A percentile compares a stretch with the other conserved stretches of the same genome.
Evolutionary conservation across 495 filamentous ascomycete genomes (phyloP).

Genomic region (Alectoria sarmentosa): DNA sequence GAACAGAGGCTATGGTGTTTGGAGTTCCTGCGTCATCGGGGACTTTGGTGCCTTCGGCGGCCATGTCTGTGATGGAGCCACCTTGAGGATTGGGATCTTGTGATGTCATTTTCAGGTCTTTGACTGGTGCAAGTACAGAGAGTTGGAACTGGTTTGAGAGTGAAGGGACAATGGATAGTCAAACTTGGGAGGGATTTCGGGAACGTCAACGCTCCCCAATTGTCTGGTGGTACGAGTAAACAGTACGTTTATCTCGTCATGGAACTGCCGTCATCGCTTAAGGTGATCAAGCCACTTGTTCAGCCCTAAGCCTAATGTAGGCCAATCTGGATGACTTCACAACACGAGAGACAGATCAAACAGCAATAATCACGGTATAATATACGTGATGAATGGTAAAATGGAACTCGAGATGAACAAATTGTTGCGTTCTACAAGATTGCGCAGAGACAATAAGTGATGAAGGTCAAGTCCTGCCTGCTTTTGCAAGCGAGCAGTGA

Average conservation of each 20-base stretch:
- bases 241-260: no score
- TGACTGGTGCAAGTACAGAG: neutral
- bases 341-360: neutral
- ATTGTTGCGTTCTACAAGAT: no score
- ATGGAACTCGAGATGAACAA: neutral
- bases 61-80: conserved; percentile 45
- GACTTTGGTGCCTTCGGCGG: conserved; percentile 44
- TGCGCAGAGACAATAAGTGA: no score
- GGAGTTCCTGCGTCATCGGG: conserved; percentile 48
- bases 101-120: conserved; percentile 1
- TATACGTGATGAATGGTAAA: no score
- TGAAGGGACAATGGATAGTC: neutral
- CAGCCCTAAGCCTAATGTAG: neutral
- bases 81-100: conserved; percentile 30
- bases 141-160: no score
- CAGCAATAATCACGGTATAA: no score
- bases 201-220: no score
- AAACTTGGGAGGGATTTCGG: neutral
- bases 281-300: no score
- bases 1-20: conserved; percentile 49
- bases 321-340: neutral
- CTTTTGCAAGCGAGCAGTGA: neutral
- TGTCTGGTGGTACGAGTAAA: no score
- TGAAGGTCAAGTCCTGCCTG: no score
- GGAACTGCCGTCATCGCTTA: no score